Evolutionary conservation across 2,329 filamentous ascomycete genomes (phyloP).

Genomic region (Didymella keratinophila): DNA sequence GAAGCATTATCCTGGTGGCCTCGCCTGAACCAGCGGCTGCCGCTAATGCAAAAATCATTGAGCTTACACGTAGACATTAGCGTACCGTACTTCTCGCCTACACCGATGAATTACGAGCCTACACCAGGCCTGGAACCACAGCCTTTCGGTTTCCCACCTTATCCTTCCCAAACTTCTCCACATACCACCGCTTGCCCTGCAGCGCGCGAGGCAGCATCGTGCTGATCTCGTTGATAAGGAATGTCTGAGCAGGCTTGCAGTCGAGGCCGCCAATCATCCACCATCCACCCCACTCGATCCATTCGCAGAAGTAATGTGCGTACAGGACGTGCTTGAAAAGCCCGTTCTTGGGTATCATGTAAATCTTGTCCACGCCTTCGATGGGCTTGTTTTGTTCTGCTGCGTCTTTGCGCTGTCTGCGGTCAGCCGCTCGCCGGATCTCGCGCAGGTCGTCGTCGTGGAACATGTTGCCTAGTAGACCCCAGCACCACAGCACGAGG

Average conservation of each 20-base stretch:
- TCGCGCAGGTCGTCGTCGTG: constrained; percentile 91
- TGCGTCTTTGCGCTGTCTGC: constrained; percentile 62
- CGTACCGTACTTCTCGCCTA: constrained; percentile 11
- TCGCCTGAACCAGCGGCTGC: neutral
- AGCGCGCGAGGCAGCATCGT: constrained; percentile 89
- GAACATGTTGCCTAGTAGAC: constrained; percentile 81
- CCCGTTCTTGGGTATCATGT: constrained; percentile 83
- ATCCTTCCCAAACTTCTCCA: constrained; percentile 84
- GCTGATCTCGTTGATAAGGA: constrained; percentile 85
- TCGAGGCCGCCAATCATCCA: constrained; percentile 73
- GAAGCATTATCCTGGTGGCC: neutral
- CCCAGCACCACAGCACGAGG: constrained; percentile 76
- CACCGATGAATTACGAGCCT: constrained; percentile 10
- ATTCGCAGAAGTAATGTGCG: constrained; percentile 95
- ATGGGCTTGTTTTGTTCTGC: constrained; percentile 55
- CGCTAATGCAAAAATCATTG: constrained; percentile 8
- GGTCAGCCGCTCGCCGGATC: constrained; percentile 75
- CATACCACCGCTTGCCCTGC: constrained; percentile 84
- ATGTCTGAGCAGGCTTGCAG: constrained; percentile 78
- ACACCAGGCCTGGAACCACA: constrained; percentile 69
- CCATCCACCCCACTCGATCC: constrained; percentile 94
- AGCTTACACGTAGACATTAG: constrained; percentile 8
- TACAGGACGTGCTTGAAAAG: constrained; percentile 84
- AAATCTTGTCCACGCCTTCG: constrained; percentile 76
- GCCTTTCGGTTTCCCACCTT: constrained; percentile 78